Percentiles rank a stretch among this genome's conserved stretches.
Conservation (phyloP, 2,329 filamentous ascomycete genomes). For the Aspergillus sp. region DNA sequence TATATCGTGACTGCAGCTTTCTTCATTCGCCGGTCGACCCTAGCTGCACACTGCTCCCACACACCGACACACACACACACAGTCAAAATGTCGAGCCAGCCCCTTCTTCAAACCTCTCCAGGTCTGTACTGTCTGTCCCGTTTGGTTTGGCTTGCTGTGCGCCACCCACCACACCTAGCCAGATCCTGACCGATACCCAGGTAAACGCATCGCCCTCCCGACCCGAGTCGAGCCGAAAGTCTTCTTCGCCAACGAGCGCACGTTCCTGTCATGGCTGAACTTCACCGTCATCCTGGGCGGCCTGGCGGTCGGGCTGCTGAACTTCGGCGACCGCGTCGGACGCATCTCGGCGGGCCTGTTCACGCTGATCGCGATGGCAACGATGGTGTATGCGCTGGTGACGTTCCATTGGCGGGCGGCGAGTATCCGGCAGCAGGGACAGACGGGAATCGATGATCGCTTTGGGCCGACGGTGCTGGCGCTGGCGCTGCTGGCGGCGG, state of each 20-base stretch:
- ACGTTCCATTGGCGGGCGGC: slow-evolving; percentile 97
- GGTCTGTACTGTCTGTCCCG: slow-evolving; percentile 47
- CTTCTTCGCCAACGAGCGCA: slow-evolving; percentile 99
- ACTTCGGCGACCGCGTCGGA: slow-evolving; percentile 90
- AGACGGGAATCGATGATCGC: slow-evolving; percentile 92
- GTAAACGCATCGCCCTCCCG: slow-evolving; percentile 96
- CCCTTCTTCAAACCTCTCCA: slow-evolving; percentile 85
- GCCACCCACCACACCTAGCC: too few species aligned
- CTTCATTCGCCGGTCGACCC: neutral
- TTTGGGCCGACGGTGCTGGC: slow-evolving; percentile 88
- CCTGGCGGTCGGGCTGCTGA: slow-evolving; percentile 90
- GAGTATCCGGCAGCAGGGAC: slow-evolving; percentile 80
- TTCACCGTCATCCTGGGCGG: slow-evolving; percentile 98
- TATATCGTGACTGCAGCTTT: neutral
- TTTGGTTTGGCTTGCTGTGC: too few species aligned
- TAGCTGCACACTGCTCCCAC: neutral
- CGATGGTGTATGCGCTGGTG: slow-evolving; percentile 88
- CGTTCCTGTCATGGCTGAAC: slow-evolving; percentile 98
- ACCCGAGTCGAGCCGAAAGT: slow-evolving; percentile 98
- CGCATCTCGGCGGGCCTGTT: slow-evolving; percentile 92
- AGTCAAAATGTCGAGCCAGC: slow-evolving; percentile 78
- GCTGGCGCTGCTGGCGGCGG: slow-evolving; percentile 72
- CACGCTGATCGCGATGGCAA: slow-evolving; percentile 84
- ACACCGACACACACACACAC: slow-evolving; percentile 1
- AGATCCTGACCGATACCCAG: too few species aligned